Evolutionary conservation across 495 filamentous ascomycete species (phyloP), one percentile per base, ranked within the genome.

Genomic region (Lichenothelia convexa): DNA sequence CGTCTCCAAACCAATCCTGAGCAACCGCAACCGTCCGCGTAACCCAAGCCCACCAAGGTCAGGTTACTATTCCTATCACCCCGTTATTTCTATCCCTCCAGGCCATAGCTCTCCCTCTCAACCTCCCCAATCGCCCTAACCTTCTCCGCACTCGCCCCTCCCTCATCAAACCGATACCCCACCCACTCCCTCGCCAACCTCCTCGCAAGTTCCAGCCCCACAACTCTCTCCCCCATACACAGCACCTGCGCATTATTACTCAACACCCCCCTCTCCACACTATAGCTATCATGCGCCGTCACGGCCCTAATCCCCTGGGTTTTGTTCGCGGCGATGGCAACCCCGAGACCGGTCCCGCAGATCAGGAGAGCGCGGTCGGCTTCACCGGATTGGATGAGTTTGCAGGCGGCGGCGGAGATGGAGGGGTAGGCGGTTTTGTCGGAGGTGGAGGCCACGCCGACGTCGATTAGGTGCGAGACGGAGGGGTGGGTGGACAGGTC

Each of bases 231-330:
- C 2, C 82, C 82, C 67, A 91, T 77, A 58, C 82, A 91, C 19
- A 91, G 67, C 24, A 91, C 81, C 56, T 91, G 82, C 18, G 79
- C 80, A 57, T 91, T 74, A 57, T 87, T 87, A 61, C 77, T 82
- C 47, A 85, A 58, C 12, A 87, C 71, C 11, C 77, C 74, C 32
- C 80, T 62, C 65, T 91, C 81, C 29, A 91, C 80, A 32, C 68
- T 75, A 61, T 82, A 89, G 36, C 71, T 72, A 57, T 91, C 82
- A 58, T 91, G 81, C 5, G 82, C 82, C 21, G 81, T 91, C 22
- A 91, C 82, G 15, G 82, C 82, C 29, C 82, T 65, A 43, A 91
- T 73, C 13, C 81, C 81, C 36, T 73, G 78, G 38, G 87, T 78
- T 55, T 87, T 87, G 63, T 91, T 91, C 50, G 82, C 82, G 17